Evolutionary conservation across 352 stramenopile species (phyloP), one percentile per base, ranked within the genome.

Genomic region (Phytopythium kandeliae): DNA sequence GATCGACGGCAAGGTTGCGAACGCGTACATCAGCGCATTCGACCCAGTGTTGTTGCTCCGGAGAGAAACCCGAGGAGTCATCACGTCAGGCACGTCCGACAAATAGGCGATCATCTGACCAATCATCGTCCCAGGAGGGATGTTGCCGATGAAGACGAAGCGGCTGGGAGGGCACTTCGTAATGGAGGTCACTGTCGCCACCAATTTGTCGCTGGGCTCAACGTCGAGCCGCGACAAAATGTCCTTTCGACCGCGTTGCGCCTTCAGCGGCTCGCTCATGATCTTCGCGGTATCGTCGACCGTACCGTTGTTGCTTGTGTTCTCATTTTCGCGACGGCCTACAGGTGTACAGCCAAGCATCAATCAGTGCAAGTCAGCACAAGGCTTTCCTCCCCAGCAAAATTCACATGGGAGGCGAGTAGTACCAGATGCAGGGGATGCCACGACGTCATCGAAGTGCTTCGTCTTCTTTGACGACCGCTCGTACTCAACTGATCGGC

Each of bases 61-160:
- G 52, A 89, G 65, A 42, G 89, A 78, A 37, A 92, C 74, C 47
- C 58, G 65, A 30, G 64, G 63, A 12, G 22, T 43, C 43, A 62
- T 66, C 30, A 89, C 60, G 8, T 57, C 66, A 4, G 78, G 75
- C 12, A 87, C 67, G 3, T 61, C 51, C 8, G 55, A 48, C 25
- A 92, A 61, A 45, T 73, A 92, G 12, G 74, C 65, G 15, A 69
- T 60, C 53, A 92, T 69, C 3, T 89, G 78, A 4, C 31, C 33
- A n/a, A 45, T 65, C 0, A 52, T 53, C 0, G 67, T 71, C 12
- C 84, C 58, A 9, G 52, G 52, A 6, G 79, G 78, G 7, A 93
- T 51, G 43, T 84, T 85, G 22, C 79, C 78, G 5, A 93, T 62
- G 41, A 87, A 89, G 42, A 93, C 55, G 42, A 89, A 89, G 19